These are phyloP conservation scores for Castanea mollissima DNA, from an alignment of 306 rosid species.

Conservation along the genomic window DNA sequence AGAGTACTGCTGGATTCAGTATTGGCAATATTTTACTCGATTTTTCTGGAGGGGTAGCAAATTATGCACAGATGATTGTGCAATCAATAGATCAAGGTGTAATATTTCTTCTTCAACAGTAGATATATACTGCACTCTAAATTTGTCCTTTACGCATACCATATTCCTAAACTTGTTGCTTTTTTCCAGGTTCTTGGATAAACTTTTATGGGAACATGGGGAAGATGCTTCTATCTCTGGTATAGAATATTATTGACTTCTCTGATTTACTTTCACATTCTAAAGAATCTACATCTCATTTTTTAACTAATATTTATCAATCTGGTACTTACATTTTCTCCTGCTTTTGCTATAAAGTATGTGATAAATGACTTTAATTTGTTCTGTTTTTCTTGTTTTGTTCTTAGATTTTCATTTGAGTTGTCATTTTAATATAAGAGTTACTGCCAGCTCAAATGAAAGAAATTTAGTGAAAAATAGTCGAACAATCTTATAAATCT, in stretches of 20 bases:
- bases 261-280: background rate
- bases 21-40: conserved; percentile 65
- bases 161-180: background rate
- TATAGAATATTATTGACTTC: conserved; percentile 23
- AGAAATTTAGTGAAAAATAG: background rate
- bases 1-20: conserved; percentile 76
- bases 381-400: background rate
- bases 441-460: background rate
- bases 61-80: conserved; percentile 58
- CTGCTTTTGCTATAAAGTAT: background rate
- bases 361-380: background rate
- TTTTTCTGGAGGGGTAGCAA: conserved; percentile 60
- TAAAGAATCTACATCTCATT: background rate
- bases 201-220: conserved; percentile 76
- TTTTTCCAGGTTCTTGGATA: conserved; percentile 61
- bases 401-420: too few relatives aligned
- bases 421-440: background rate
- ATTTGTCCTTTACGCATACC: background rate
- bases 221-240: conserved; percentile 69
- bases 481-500: background rate
- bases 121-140: background rate
- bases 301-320: too few relatives aligned
- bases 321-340: background rate
- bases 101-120: conserved; percentile 13
- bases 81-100: conserved; percentile 88